Conservation (phyloP, 2,329 filamentous ascomycete species). For the Diaporthe helianthi region DNA sequence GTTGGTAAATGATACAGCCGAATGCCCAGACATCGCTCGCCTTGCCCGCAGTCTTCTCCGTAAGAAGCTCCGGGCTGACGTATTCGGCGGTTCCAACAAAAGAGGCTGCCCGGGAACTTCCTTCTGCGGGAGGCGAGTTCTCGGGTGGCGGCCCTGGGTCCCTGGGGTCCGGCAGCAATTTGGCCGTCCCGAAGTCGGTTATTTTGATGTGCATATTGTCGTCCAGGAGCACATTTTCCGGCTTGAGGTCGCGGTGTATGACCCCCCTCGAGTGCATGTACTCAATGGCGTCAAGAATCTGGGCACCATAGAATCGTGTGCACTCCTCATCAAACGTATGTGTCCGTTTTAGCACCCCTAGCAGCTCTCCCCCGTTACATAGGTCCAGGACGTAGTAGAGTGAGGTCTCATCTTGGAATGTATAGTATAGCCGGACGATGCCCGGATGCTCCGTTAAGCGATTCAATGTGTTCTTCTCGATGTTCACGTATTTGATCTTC, state of each 20-base stretch:
- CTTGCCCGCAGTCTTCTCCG: constrained; percentile 96
- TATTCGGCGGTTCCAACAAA: constrained; percentile 99
- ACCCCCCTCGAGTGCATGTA: constrained; percentile 98
- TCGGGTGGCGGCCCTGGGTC: constrained; percentile 49
- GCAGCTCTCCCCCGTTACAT: constrained; percentile 87
- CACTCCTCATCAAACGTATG: constrained; percentile 95
- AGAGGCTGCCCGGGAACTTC: constrained; percentile 82
- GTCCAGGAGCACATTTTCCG: constrained; percentile 94
- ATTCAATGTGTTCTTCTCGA: constrained; percentile 98
- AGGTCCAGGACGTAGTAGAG: constrained; percentile 97
- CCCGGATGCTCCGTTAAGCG: constrained; percentile 95
- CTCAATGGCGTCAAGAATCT: constrained; percentile 94
- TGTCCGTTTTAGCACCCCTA: constrained; percentile 93
- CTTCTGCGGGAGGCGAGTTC: constrained; percentile 44
- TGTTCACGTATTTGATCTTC: constrained; percentile 99
- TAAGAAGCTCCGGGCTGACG: constrained; percentile 95
- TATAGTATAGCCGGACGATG: constrained; percentile 96
- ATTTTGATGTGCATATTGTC: constrained; percentile 98
- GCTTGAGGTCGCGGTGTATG: constrained; percentile 95
- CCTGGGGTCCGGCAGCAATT: constrained; percentile 74
- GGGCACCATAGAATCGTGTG: constrained; percentile 89
- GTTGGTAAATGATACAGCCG: constrained; percentile 96
- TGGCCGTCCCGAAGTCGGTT: constrained; percentile 98
- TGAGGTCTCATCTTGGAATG: constrained; percentile 95
- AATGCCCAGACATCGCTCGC: constrained; percentile 98